These are phyloP conservation scores for Nannochloropsis gaditana DNA, from an alignment of 108 stramenopile genomes.

Conservation along the genomic window DNA sequence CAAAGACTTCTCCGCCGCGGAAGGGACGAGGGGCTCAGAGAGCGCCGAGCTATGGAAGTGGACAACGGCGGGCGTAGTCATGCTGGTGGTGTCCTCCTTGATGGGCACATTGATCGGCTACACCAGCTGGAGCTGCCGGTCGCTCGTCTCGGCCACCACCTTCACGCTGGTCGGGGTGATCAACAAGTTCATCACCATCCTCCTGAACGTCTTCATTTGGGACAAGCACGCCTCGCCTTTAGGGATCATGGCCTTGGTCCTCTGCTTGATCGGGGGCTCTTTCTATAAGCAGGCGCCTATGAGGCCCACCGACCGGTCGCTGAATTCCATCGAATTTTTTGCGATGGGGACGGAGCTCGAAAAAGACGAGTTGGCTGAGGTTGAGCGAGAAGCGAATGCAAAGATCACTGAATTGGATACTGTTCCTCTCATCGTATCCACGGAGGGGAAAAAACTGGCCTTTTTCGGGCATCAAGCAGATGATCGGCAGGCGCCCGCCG, in stretches of 20 bases:
- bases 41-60: neutral
- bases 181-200: slow-evolving; percentile 37
- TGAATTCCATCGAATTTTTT: neutral
- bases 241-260: slow-evolving; percentile 64
- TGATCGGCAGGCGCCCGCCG: too few species aligned
- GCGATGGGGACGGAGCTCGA: neutral
- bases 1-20: neutral
- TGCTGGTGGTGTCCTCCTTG: slow-evolving; percentile 5
- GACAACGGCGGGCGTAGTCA: slow-evolving; percentile 7
- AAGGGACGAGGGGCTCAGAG: neutral
- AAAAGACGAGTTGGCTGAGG: neutral
- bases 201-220: slow-evolving; percentile 52
- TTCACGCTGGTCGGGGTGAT: slow-evolving; percentile 38
- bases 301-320: slow-evolving; percentile 26
- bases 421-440: neutral
- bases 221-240: slow-evolving; percentile 75
- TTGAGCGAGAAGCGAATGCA: neutral
- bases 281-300: slow-evolving; percentile 74
- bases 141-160: slow-evolving; percentile 32
- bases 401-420: neutral
- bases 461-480: too few species aligned
- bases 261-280: slow-evolving; percentile 74
- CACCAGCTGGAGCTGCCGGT: slow-evolving; percentile 25
- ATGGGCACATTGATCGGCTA: slow-evolving; percentile 21
- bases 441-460: neutral